Evolutionary conservation across 805 yeast species (phyloP).

Genomic region (Kodamaea neixiangensis): DNA sequence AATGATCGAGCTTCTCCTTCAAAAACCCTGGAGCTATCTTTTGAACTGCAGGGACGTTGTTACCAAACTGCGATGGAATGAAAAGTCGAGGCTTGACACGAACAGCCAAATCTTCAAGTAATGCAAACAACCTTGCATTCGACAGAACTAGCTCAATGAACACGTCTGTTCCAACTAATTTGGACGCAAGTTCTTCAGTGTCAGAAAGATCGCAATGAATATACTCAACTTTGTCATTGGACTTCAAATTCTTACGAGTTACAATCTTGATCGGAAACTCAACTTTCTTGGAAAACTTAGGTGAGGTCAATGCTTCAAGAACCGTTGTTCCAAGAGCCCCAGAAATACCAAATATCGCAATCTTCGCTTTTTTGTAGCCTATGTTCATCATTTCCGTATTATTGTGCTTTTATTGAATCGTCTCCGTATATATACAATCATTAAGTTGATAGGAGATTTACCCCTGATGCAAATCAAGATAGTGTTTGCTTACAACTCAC

Average conservation of each 20-base stretch:
- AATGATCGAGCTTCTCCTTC: conserved; percentile 35
- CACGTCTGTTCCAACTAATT: conserved; percentile 51
- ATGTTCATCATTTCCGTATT: background rate
- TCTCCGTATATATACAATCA: background rate
- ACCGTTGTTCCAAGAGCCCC: conserved; percentile 55
- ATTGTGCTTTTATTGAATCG: background rate
- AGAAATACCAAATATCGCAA: conserved; percentile 55
- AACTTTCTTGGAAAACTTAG: conserved; percentile 43
- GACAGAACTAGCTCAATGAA: conserved; percentile 46
- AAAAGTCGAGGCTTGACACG: conserved; percentile 49
- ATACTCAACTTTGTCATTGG: conserved; percentile 41
- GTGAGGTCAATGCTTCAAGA: conserved; percentile 45
- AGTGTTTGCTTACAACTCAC: background rate
- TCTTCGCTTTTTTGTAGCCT: conserved; percentile 1
- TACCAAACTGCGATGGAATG: conserved; percentile 65
- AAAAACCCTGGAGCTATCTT: conserved; percentile 36
- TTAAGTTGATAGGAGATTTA: background rate
- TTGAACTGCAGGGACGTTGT: conserved; percentile 35
- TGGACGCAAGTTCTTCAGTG: conserved; percentile 30
- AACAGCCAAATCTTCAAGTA: conserved; percentile 40
- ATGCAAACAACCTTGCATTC: conserved; percentile 27
- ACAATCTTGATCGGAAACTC: conserved; percentile 52
- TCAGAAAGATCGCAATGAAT: conserved; percentile 32
- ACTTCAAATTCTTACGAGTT: conserved; percentile 41
- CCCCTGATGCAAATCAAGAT: background rate